Percentiles rank a stretch among this genome's conserved stretches.
phyloP scores from a whole-genome alignment of 352 stramenopile species.

The Halophytophthora polymorphica region DNA sequence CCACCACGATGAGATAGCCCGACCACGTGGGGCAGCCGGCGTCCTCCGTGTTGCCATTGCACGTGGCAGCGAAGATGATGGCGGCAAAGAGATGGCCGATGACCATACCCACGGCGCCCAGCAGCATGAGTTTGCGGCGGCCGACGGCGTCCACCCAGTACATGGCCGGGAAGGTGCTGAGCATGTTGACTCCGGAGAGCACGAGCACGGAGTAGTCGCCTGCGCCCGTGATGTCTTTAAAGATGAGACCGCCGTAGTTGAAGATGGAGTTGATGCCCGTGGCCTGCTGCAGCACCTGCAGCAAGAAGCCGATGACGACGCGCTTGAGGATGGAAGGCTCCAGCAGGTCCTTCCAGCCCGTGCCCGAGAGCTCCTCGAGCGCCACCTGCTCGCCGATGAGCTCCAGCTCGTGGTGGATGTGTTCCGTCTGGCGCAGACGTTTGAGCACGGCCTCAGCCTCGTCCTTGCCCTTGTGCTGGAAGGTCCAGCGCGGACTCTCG shows the following conservation, averaged over 20 bases:
- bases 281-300: conserved; percentile 23
- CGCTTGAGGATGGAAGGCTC: conserved; percentile 14
- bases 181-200: conserved; percentile 20
- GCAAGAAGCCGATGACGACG: conserved; percentile 14
- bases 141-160: conserved; percentile 22
- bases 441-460: conserved; percentile 16
- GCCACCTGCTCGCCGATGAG: conserved; percentile 28
- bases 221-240: conserved; percentile 20
- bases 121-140: conserved; percentile 20
- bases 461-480: conserved; percentile 15
- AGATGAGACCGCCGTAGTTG: conserved; percentile 21
- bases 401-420: conserved; percentile 19
- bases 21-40: conserved; percentile 7
- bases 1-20: conserved; percentile 23
- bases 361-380: conserved; percentile 6
- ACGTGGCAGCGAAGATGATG: conserved; percentile 22
- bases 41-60: conserved; percentile 13
- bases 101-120: conserved; percentile 18
- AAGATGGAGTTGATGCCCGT: conserved; percentile 26
- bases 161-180: conserved; percentile 21
- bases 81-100: conserved; percentile 23
- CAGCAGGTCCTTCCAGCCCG: conserved; percentile 18
- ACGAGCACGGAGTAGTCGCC: conserved; percentile 12
- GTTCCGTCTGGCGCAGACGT: conserved; percentile 17
- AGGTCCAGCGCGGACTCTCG: conserved; percentile 28